These are phyloP conservation scores for Colletotrichum graminicola DNA, from an alignment of 2,329 filamentous ascomycete species.

Conservation along the genomic window DNA sequence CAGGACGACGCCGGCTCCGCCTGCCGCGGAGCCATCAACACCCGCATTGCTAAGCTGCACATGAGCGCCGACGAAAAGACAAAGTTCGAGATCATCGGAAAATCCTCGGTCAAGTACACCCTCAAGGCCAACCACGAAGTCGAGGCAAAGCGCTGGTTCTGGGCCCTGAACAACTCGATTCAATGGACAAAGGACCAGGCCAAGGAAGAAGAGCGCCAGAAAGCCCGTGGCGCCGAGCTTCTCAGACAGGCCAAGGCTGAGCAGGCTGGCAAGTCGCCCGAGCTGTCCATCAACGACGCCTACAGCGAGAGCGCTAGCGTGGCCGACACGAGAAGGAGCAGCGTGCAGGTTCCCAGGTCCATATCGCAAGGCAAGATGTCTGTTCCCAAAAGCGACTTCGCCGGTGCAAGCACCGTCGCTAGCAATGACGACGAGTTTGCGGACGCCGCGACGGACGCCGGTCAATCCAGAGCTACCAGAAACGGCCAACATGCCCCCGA, in stretches of 20 bases:
- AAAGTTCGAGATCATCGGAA: constrained; percentile 96
- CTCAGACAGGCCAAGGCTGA: constrained; percentile 85
- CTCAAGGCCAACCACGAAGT: constrained; percentile 98
- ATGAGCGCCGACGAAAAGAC: constrained; percentile 99
- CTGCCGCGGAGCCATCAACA: constrained; percentile 97
- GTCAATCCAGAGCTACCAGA: constrained; percentile 52
- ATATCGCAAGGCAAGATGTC: constrained; percentile 53
- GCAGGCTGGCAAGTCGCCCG: constrained; percentile 65
- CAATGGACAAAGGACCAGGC: constrained; percentile 99
- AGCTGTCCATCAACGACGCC: constrained; percentile 60
- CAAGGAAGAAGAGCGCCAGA: constrained; percentile 86
- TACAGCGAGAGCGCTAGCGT: constrained; percentile 67
- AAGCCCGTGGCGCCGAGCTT: constrained; percentile 79
- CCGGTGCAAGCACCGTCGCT: constrained; percentile 59
- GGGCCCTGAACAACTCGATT: constrained; percentile 98
- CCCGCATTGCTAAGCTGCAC: constrained; percentile 93
- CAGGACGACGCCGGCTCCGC: constrained; percentile 97
- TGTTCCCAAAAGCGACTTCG: constrained; percentile 50
- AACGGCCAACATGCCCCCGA: constrained; percentile 51
- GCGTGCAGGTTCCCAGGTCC: constrained; percentile 59
- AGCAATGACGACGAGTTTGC: constrained; percentile 67
- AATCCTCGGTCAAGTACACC: constrained; percentile 98
- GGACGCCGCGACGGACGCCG: constrained; percentile 61
- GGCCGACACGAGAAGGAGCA: constrained; percentile 58
- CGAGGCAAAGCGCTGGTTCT: constrained; percentile 98